Evolutionary conservation across 2,329 filamentous ascomycete genomes (phyloP), one percentile per base, ranked within the genome.

Genomic region (Taxawa tesnikishii): DNA sequence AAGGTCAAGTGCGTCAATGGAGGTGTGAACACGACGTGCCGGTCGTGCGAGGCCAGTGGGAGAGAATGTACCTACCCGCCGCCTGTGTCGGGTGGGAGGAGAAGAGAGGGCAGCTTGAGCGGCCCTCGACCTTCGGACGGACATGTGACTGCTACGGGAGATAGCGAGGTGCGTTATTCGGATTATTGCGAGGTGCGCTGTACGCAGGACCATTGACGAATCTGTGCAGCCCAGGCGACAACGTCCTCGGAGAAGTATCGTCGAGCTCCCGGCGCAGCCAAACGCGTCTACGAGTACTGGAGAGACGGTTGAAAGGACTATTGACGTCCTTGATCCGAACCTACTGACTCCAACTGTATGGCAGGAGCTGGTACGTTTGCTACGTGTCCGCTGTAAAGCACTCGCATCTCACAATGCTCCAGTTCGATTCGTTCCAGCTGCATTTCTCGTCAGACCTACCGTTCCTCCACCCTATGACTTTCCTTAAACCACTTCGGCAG

Each of bases 1-100:
- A 92, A 90, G 59, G 83, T 88, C 51, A 88, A 88, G 58, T 92
- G 83, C 60, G 75, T 83, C 54, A 90, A 90, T 57, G 70, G 72
- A 43, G 81, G 81, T 38, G 70, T 77, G 36, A 70, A 71, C 39
- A 76, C 74, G 11, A 73, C 72, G 11, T 92, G 83, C 60, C 74
- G 81, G 40, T 75, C 75, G 9, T 92, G 83, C 52, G 71, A 79
- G 49, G 75, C 75, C 38, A 73, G 73, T 31, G 74, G 76, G 27
- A 71, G 80, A 49, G 71, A 82, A 38, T 90, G 83, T 51, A 70
- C 70, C 39, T 84, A 85, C 53, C 79, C 80, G 6, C 61, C 73
- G 18, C 60, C 67, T 5, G 55, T 57, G 10, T 46, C 54, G 17
- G 50, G 54, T 15, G 53, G 50, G 11, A 48, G 34, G 11, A 37